Conservation (phyloP, 2,329 filamentous ascomycete species). For the Trichoderma atrobrunneum region DNA sequence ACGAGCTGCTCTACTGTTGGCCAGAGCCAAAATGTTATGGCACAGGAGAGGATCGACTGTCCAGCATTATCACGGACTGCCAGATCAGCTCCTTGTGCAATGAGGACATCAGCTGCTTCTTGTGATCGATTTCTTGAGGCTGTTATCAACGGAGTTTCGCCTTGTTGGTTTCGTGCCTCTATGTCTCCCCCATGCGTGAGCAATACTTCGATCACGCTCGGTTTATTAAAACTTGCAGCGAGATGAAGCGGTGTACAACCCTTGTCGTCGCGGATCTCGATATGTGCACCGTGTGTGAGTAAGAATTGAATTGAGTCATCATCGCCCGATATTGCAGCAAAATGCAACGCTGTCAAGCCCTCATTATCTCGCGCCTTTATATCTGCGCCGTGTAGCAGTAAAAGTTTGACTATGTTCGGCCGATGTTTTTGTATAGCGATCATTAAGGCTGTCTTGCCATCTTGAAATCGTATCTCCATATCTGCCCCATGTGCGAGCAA, state of each 20-base stretch:
- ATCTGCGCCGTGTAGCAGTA: too few relatives aligned
- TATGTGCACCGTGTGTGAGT: not conserved
- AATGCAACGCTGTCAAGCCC: not conserved
- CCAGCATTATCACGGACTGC: not conserved
- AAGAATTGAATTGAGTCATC: not conserved
- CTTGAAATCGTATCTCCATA: not conserved
- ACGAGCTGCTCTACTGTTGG: not conserved
- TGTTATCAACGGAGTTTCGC: not conserved
- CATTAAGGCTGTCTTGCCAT: not conserved
- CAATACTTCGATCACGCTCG: not conserved
- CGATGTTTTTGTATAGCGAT: too few relatives aligned
- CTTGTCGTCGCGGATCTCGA: not conserved
- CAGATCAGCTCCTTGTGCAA: not conserved
- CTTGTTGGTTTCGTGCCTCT: not conserved
- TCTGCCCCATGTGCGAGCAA: not conserved
- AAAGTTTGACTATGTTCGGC: too few relatives aligned
- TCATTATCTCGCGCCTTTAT: not conserved
- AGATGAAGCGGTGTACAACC: not conserved
- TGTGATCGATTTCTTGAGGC: not conserved
- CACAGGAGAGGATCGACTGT: not conserved
- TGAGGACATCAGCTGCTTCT: not conserved
- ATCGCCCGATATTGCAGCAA: not conserved
- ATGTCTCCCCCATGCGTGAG: not conserved
- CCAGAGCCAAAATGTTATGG: not conserved
- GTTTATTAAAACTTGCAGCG: not conserved